phyloP scores from a whole-genome alignment of 2,329 filamentous ascomycete species.

The Parascedosporium putredinis region DNA sequence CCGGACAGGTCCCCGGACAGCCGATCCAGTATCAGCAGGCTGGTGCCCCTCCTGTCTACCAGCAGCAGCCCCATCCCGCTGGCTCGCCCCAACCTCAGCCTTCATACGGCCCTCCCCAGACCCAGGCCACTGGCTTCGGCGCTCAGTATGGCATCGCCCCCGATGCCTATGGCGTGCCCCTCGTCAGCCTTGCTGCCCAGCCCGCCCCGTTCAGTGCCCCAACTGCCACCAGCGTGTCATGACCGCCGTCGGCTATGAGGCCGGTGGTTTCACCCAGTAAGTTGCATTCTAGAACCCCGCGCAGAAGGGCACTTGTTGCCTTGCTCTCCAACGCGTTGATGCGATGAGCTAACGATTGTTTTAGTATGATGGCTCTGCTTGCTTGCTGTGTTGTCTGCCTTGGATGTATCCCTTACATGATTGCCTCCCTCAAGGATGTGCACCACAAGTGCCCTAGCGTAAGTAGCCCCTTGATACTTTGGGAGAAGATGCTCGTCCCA shows the following conservation, averaged over 20 bases:
- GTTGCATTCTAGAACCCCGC: no score
- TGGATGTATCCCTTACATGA: slow-evolving; percentile 16
- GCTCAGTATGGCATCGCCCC: background rate
- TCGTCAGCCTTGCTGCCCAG: slow-evolving; percentile 13
- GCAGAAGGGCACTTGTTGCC: no score
- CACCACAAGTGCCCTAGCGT: slow-evolving; percentile 15
- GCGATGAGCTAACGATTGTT: background rate
- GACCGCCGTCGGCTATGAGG: slow-evolving; percentile 13
- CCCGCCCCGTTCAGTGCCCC: slow-evolving; percentile 14
- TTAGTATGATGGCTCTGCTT: slow-evolving; percentile 12
- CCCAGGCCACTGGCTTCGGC: background rate
- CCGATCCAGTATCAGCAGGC: background rate
- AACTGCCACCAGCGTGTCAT: slow-evolving; percentile 15
- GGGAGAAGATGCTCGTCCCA: no score
- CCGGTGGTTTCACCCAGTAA: slow-evolving; percentile 15
- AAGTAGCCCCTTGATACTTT: no score
- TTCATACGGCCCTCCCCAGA: background rate
- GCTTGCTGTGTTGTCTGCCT: slow-evolving; percentile 14
- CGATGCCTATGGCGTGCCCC: slow-evolving; percentile 9
- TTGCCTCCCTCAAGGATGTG: slow-evolving; percentile 14
- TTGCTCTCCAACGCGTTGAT: background rate
- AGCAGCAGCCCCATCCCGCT: background rate
- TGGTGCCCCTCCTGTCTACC: slow-evolving; percentile 3
- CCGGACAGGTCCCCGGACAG: slow-evolving; percentile 2
- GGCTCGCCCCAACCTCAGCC: background rate